phyloP scores from a whole-genome alignment of 2,329 filamentous ascomycete species.

The Xylariomycetidae sp. region DNA sequence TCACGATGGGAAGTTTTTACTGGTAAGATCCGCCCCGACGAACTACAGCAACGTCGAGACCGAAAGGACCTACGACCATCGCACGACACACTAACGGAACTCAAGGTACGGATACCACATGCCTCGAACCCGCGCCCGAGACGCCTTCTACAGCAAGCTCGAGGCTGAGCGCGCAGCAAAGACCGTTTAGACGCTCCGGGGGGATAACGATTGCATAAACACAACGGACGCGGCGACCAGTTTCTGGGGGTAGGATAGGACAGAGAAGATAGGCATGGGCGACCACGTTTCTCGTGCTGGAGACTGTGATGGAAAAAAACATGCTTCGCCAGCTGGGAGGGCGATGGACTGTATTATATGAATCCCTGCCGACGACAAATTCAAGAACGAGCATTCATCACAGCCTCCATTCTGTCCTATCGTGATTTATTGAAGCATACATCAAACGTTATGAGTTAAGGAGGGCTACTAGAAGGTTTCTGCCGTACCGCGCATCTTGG shows the following conservation, averaged over 20 bases:
- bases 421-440: too few relatives aligned
- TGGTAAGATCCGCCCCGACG: constrained; percentile 41
- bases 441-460: background rate
- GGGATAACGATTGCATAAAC: too few relatives aligned
- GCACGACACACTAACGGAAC: constrained; percentile 9
- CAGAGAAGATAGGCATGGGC: background rate
- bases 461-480: too few relatives aligned
- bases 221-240: too few relatives aligned
- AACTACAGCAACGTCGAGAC: background rate
- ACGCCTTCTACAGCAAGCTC: constrained; percentile 54
- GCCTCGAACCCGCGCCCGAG: constrained; percentile 54
- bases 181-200: constrained; percentile 10
- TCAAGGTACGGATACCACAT: constrained; percentile 59
- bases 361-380: constrained; percentile 13
- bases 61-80: constrained; percentile 1
- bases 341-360: constrained; percentile 20
- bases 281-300: constrained; percentile 6
- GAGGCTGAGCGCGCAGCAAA: constrained; percentile 50
- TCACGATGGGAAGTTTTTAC: constrained; percentile 50
- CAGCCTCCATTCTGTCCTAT: too few relatives aligned
- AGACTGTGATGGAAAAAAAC: constrained; percentile 12
- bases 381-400: constrained; percentile 16
- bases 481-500: too few relatives aligned
- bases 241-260: too few relatives aligned
- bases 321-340: constrained; percentile 13